Percentiles rank a stretch among this genome's conserved stretches.
phyloP scores from a whole-genome alignment of 495 filamentous ascomycete genomes.

The Patellaria atrata region DNA sequence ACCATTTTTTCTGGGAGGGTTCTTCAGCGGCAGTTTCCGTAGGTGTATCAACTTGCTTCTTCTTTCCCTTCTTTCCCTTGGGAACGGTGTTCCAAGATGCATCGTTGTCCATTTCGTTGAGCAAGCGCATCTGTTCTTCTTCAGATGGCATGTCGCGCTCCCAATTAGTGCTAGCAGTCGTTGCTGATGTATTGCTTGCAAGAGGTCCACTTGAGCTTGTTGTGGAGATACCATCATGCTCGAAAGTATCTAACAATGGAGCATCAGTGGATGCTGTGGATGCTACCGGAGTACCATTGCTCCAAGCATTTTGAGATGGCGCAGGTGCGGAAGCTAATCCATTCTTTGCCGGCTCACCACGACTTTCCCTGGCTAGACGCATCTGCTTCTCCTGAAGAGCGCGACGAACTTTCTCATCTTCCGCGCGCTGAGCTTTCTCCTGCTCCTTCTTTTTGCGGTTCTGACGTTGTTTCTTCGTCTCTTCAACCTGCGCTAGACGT shows the following conservation, averaged over 20 bases:
- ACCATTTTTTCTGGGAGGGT: too few species aligned
- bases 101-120: constrained; percentile 44
- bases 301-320: constrained; percentile 48
- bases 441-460: constrained; percentile 69
- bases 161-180: constrained; percentile 31
- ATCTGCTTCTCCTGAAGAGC: constrained; percentile 63
- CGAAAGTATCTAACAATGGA: constrained; percentile 65
- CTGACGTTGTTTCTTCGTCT: constrained; percentile 87
- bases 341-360: constrained; percentile 61
- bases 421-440: constrained; percentile 52
- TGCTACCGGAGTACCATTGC: constrained; percentile 25
- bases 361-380: constrained; percentile 60
- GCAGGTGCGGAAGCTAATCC: constrained; percentile 46
- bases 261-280: constrained; percentile 23
- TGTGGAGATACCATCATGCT: constrained; percentile 31
- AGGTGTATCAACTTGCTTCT: constrained; percentile 35
- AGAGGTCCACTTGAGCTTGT: constrained; percentile 21
- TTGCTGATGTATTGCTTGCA: constrained; percentile 17
- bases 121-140: constrained; percentile 68
- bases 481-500: constrained; percentile 34
- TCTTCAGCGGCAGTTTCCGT: constrained; percentile 23
- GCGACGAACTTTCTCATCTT: constrained; percentile 58
- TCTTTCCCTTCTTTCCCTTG: constrained; percentile 43
- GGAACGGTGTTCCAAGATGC: constrained; percentile 67
- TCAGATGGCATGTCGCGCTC: constrained; percentile 53